phyloP scores from a whole-genome alignment of 2,329 filamentous ascomycete genomes.

The Diaporthe velutina region DNA sequence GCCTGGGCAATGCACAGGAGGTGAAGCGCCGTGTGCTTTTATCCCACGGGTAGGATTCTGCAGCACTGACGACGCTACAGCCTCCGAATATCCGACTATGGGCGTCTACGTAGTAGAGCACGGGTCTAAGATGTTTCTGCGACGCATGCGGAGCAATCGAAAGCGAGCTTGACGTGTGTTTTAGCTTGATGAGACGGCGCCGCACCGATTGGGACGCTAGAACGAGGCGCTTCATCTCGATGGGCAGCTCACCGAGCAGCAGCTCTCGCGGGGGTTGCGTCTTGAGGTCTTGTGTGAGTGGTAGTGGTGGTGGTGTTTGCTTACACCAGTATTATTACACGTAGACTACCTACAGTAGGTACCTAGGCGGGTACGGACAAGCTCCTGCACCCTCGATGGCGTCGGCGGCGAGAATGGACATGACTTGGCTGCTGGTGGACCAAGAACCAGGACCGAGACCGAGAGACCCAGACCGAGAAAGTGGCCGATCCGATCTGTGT shows the following conservation, averaged over 20 bases:
- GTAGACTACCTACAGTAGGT: too few species aligned
- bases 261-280: not conserved
- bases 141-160: conserved; percentile 14
- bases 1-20: not conserved
- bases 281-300: not conserved
- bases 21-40: conserved; percentile 18
- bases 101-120: conserved; percentile 1
- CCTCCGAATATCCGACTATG: not conserved
- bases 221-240: not conserved
- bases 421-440: conserved; percentile 8
- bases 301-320: not conserved
- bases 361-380: not conserved
- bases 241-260: not conserved
- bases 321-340: not conserved
- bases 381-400: not conserved
- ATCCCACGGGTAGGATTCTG: not conserved
- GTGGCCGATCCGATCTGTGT: conserved; percentile 14
- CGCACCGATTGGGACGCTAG: conserved; percentile 23
- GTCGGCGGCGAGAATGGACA: not conserved
- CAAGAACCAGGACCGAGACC: not conserved
- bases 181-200: conserved; percentile 8
- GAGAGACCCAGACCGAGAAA: not conserved
- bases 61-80: conserved; percentile 13
- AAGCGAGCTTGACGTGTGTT: not conserved
- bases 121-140: conserved; percentile 1